Evolutionary conservation across 208 protist genomes (phyloP), one percentile per base, ranked within the genome.

Genomic region (Trypanosoma avium): DNA sequence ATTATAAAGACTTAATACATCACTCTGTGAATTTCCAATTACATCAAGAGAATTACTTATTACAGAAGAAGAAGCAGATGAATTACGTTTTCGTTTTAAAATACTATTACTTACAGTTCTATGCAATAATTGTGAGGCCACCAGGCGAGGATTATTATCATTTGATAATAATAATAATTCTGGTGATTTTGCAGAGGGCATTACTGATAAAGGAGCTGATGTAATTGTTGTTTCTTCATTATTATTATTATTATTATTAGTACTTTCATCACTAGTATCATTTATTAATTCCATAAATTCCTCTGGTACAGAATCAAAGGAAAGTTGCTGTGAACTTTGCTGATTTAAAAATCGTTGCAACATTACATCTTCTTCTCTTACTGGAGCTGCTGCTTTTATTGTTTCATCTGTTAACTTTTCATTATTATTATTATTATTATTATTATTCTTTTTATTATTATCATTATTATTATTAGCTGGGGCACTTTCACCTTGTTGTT

Each of bases 51-150:
- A 47, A 29, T 53, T 27, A 38, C 21, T n/a, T n/a, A n/a, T n/a
- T n/a, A n/a, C n/a, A n/a, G n/a, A n/a, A n/a, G n/a, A n/a, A n/a
- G n/a, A n/a, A n/a, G n/a, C n/a, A n/a, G n/a, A n/a, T n/a, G n/a
- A n/a, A n/a, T n/a, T n/a, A n/a, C n/a, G n/a, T n/a, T n/a, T n/a
- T n/a, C n/a, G n/a, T n/a, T n/a, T n/a, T n/a, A n/a, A n/a, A n/a
- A 74, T 74, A 61, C 71, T 69, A 38, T 54, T 65, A 22, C 72
- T 53, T 1, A 67, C 76, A 27, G 73, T 77, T 27, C 73, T 68
- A 40, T 89, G 82, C 52, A 89, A 46, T 61, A 89, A 64, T 70
- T 89, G 82, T 30, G 82, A 76, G 24, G 58, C 56, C 46, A 89
- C 50, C 2, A 60, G 0, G 24, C 33, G 33, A 4, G 55, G 47